A percentile compares a stretch with the other conserved stretches of the same genome.
These are phyloP conservation scores for Saturnispora sekii DNA, from an alignment of 805 yeast genomes.

Conservation along the genomic window DNA sequence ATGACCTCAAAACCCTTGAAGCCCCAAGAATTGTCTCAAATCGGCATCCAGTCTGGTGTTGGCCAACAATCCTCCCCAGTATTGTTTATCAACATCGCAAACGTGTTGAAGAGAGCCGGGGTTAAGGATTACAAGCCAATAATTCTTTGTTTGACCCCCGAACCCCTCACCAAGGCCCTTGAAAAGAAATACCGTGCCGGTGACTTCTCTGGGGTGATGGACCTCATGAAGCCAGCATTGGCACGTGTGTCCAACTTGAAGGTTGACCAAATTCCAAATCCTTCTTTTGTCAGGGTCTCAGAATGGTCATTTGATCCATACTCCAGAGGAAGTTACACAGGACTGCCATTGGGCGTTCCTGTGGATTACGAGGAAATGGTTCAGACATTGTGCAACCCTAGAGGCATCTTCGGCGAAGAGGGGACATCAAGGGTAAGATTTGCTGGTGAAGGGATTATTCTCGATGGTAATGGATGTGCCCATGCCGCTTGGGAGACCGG, in stretches of 20 bases:
- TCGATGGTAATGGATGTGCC: constrained; percentile 47
- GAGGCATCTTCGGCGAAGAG: constrained; percentile 29
- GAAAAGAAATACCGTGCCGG: constrained; percentile 26
- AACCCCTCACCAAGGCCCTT: constrained; percentile 40
- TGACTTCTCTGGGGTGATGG: constrained; percentile 34
- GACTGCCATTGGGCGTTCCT: constrained; percentile 23
- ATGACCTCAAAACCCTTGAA: neutral
- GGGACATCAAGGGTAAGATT: constrained; percentile 35
- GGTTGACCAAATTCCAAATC: constrained; percentile 16
- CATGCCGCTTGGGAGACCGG: constrained; percentile 52
- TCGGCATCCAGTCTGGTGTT: neutral
- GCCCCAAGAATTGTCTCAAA: neutral
- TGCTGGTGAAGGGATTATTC: constrained; percentile 47
- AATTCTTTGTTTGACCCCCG: constrained; percentile 37
- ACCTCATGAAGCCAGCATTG: constrained; percentile 34
- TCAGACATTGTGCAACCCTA: constrained; percentile 29
- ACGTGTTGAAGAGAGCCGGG: constrained; percentile 7
- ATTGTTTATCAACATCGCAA: constrained; percentile 23
- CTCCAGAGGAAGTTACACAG: constrained; percentile 37
- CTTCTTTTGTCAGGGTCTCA: constrained; percentile 24
- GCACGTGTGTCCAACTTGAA: constrained; percentile 22
- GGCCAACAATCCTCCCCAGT: constrained; percentile 19
- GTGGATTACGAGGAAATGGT: constrained; percentile 21
- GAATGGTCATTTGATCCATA: constrained; percentile 46
- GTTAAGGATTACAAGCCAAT: constrained; percentile 26